Evolutionary conservation across 192 early-diverging fungal genomes (phyloP), one percentile per base, ranked within the genome.

Genomic region (Entomortierella chlamydospora): DNA sequence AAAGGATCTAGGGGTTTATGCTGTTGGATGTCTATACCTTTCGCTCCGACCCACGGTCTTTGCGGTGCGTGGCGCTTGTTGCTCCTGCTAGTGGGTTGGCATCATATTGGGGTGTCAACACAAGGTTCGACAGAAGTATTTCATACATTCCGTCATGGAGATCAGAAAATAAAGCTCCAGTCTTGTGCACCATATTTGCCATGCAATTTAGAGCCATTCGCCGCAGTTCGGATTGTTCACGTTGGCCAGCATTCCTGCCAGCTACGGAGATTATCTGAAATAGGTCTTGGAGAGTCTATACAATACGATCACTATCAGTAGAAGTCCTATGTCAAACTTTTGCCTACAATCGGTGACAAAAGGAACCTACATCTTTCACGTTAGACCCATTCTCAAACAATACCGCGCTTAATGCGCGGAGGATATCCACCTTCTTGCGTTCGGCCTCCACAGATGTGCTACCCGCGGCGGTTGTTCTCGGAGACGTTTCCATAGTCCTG

Each of bases 131-230:
- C 18, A 90, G 54, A 11, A 92, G 53, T 5, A 87, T 62, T 20
- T 84, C 83, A 53, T 85, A 89, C 37, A 91, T 84, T 25, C 64
- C 31, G 17, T 76, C 73, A 63, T 89, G 88, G 52, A 85, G 65
- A 8, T 53, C 37, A 17, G 82, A 73, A 41, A 83, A 63, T 26
- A 90, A 87, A 7, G 85, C 31, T 17, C 90, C 91, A 20, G 86
- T 87, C 30, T 85, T 87, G n/a, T 83, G 74, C 47, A 88, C 89
- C 22, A 88, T 30, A 58, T 92, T 93, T 23, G 88, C 90, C n/a
- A 93, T 56, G 65, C 90, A 91, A 58, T 86, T 88, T 61, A 93
- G 74, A 1, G 91, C 88, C 88, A 92, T 91, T 37, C 87, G 67
- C n/a, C 87, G 79, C 23, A 79, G 53, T 58, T 89, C 82, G 11